phyloP scores from a whole-genome alignment of 768 basidiomycete genomes.

The Lentinula lateritia region DNA sequence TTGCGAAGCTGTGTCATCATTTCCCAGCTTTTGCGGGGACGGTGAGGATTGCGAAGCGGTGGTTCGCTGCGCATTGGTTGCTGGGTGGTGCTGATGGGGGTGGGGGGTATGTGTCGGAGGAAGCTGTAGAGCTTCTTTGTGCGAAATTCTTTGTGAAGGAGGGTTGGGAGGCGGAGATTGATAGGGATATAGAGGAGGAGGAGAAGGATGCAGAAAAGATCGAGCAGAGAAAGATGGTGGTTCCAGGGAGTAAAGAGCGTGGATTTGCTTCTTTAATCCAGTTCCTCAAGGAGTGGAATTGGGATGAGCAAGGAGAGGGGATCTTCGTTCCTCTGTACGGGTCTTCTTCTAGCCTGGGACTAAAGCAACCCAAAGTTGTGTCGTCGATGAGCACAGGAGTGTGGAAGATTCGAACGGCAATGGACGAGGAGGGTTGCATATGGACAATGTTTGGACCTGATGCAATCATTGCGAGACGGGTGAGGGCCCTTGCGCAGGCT shows the following conservation, averaged over 20 bases:
- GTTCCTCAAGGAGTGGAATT: constrained; percentile 79
- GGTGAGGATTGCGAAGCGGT: constrained; percentile 84
- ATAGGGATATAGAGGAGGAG: constrained; percentile 24
- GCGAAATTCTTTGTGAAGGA: constrained; percentile 68
- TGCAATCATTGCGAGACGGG: constrained; percentile 65
- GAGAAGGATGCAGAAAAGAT: constrained; percentile 24
- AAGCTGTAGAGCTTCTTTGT: constrained; percentile 83
- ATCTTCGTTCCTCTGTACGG: constrained; percentile 70
- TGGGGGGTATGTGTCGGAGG: constrained; percentile 55
- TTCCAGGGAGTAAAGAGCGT: constrained; percentile 73
- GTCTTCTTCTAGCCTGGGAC: constrained; percentile 8
- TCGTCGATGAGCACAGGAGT: constrained; percentile 29
- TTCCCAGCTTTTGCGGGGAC: constrained; percentile 79
- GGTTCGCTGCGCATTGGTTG: constrained; percentile 89
- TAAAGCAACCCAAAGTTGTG: constrained; percentile 24
- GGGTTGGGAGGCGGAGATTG: constrained; percentile 25
- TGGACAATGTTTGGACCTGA: constrained; percentile 74
- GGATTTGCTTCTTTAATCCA: constrained; percentile 73
- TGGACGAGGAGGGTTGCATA: constrained; percentile 65
- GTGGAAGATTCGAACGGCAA: constrained; percentile 77
- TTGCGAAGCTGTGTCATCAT: constrained; percentile 75
- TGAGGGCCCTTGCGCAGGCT: constrained; percentile 70
- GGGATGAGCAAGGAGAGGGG: constrained; percentile 46
- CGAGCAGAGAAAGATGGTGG: constrained; percentile 14
- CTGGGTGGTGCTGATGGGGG: constrained; percentile 35